Evolutionary conservation across 805 yeast species (phyloP).

Genomic region (Naumovozyma dairenensis): DNA sequence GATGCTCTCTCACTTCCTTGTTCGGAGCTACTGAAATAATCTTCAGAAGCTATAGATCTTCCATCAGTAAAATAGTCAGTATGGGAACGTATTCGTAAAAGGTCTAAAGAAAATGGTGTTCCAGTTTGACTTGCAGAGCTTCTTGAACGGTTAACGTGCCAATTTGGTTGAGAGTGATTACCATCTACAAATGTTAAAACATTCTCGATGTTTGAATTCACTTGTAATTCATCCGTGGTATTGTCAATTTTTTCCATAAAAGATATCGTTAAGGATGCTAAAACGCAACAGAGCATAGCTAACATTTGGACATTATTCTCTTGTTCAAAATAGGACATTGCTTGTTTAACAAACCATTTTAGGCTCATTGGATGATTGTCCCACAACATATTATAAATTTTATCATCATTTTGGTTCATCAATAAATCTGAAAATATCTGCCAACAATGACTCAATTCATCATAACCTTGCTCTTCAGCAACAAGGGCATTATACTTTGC

Average conservation of each 20-base stretch:
- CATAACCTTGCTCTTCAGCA: slow-evolving; percentile 52
- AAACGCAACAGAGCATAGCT: slow-evolving; percentile 74
- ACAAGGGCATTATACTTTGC: slow-evolving; percentile 64
- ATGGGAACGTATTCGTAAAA: slow-evolving; percentile 2
- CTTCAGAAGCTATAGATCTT: not conserved
- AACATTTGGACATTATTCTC: slow-evolving; percentile 75
- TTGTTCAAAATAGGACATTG: slow-evolving; percentile 55
- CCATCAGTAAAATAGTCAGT: slow-evolving; percentile 8
- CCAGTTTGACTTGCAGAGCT: slow-evolving; percentile 8
- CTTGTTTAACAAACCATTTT: slow-evolving; percentile 49
- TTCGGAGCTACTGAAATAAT: not conserved
- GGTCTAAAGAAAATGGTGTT: slow-evolving; percentile 2
- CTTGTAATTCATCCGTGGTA: not conserved
- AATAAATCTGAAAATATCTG: slow-evolving; percentile 38
- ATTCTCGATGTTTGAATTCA: slow-evolving; percentile 12
- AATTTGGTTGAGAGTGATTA: slow-evolving; percentile 5
- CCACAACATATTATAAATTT: slow-evolving; percentile 49
- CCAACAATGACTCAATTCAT: slow-evolving; percentile 71
- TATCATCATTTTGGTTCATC: slow-evolving; percentile 18
- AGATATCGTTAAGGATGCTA: slow-evolving; percentile 28
- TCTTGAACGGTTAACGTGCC: slow-evolving; percentile 12
- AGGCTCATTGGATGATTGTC: slow-evolving; percentile 73
- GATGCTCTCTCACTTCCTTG: not conserved
- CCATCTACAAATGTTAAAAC: slow-evolving; percentile 12
- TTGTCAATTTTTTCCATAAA: not conserved